Evolutionary conservation across 352 stramenopile species (phyloP).

Genomic region (Pythium guiyangense): DNA sequence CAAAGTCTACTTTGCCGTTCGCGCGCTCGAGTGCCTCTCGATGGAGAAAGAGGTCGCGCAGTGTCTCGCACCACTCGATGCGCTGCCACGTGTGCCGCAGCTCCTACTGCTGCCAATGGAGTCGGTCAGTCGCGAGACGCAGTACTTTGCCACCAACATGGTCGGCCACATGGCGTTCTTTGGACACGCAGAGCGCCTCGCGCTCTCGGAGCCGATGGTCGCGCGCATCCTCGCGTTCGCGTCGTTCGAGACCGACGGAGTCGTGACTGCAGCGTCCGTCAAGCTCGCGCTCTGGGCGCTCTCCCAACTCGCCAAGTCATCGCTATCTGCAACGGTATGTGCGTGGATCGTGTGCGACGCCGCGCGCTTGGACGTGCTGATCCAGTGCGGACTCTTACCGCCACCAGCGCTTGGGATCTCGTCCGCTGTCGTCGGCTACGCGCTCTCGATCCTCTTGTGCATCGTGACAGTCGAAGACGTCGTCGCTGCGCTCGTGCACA

Average conservation of each 20-base stretch:
- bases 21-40: constrained; percentile 46
- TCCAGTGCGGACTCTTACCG: constrained; percentile 26
- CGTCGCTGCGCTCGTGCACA: constrained; percentile 23
- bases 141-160: constrained; percentile 59
- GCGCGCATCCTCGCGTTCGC: constrained; percentile 37
- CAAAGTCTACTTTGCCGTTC: constrained; percentile 40
- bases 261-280: constrained; percentile 26
- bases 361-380: constrained; percentile 29
- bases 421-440: constrained; percentile 31
- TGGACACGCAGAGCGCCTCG: constrained; percentile 30
- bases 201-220: constrained; percentile 26
- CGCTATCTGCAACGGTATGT: constrained; percentile 13
- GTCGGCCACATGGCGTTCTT: constrained; percentile 64
- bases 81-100: constrained; percentile 28
- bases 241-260: constrained; percentile 24
- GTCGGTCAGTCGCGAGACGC: constrained; percentile 23
- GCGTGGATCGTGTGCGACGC: constrained; percentile 29
- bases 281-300: constrained; percentile 40
- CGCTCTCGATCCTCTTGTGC: constrained; percentile 33
- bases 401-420: constrained; percentile 27
- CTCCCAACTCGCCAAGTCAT: constrained; percentile 30
- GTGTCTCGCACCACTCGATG: constrained; percentile 19
- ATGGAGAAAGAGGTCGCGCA: constrained; percentile 43
- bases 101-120: constrained; percentile 27
- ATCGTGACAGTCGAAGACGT: constrained; percentile 16